Base-by-base conservation (phyloP, 2,329 filamentous ascomycete species). In the Aspergillus felis region DNA sequence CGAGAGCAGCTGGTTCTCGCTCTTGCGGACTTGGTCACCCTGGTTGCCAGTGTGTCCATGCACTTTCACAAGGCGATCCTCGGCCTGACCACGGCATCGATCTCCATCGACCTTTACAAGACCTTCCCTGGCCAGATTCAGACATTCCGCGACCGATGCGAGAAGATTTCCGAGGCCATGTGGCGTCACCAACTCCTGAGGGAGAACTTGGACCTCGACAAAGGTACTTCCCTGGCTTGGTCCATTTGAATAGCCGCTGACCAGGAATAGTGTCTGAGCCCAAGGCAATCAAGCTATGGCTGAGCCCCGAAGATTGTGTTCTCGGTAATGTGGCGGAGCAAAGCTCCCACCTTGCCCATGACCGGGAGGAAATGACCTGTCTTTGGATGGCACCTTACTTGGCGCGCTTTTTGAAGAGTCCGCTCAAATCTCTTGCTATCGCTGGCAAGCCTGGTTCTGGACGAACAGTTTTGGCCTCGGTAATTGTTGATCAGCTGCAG, bases 321-420 rank as follows among this genome's bases (percentile, higher is more conserved):
- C 68, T 82, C 17, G 71, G 71, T 10, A 74, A 75, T 8, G 66
- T 82, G 25, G 74, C 72, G 12, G 74, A 77, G 17, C 77, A 78
- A 56, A 75, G 76, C 64, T 75, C 62, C 61, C 77, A 66, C 60
- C 72, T 66, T 64, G 77, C 68, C 57, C 74, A 67, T 27, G 68
- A 76, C 29, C 73, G 81, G 38, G 79, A 78, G 50, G 81, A 83
- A 58, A 78, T 78, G 59, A 84, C 81, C 25, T 83, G 81, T 58
- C 71, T 82, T 44, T 84, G 82, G 82, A 77, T 84, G 60, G 73
- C 77, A 25, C 76, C 79, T 44, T 72, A 79, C 32, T 66, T 84
- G 25, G 72, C 73, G n/a, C 74, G 76, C 9, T 84, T 84, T 57
- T 61, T 79, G 38, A 78, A 80, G 52, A 76, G 77, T 47, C 64